Evolutionary conservation across 495 filamentous ascomycete genomes (phyloP), one percentile per base, ranked within the genome.

Genomic region (Penicillium subrubescens): DNA sequence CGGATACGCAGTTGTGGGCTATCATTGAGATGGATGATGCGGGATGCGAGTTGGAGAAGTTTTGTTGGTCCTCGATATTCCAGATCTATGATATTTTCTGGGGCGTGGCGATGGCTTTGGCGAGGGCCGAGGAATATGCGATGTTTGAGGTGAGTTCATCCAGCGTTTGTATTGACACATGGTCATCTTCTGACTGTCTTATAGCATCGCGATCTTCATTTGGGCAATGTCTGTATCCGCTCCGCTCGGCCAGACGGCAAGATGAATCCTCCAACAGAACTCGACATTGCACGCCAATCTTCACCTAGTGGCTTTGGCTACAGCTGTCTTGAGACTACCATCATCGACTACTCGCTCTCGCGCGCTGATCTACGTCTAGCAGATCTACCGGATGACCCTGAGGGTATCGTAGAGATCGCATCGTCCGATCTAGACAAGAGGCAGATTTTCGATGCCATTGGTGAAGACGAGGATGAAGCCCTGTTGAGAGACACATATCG

Each of bases 311-410:
- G 84, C 31, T 88, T 93, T 62, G 89, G 89, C 1, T 82, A 83
- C 61, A 92, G 91, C 7, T 83, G 83, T 6, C 77, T 96, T 0
- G 87, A 92, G 53, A 87, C 92, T 8, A 96, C 93, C 0, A 85
- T 97, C 31, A 91, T 97, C 63, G 93, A 97, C 74, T 97, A 96
- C 72, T 94, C 92, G 1, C 86, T 96, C 41, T 96, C 92, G 0
- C 87, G 93, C 19, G 90, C 81, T 5, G 75, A 79, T 10, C 65
- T 81, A 15, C 67, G 65, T 0, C 31, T 76, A 2, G 68, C 63
- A 6, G 76, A 76, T 31, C 23, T 75, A 3, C 66, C 64, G 17
- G 77, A 75, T 25, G 67, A 71, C 1, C 44, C 70, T 0, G 63
- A 70, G 14, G 69, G 72, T 23, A 21, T 67, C 7, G 50, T 72